Percentiles rank a stretch among this genome's conserved stretches.
phyloP scores from a whole-genome alignment of 2,329 filamentous ascomycete species.

The Aurifilum marmelostoma region DNA sequence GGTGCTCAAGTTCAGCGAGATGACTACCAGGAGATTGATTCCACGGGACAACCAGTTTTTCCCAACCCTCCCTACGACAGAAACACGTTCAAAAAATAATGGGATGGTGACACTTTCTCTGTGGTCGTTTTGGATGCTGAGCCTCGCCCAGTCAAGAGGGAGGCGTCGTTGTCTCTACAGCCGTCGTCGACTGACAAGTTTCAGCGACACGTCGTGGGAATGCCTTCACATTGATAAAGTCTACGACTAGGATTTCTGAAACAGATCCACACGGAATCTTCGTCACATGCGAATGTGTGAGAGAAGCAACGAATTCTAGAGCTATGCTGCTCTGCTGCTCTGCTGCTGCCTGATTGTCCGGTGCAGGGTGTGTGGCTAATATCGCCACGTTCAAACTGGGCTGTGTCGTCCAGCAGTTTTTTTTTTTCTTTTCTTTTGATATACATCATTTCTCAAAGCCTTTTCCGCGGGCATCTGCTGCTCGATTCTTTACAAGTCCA shows the following conservation, averaged over 20 bases:
- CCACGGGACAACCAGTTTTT: too few relatives aligned
- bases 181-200: background rate
- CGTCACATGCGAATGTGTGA: background rate
- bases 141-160: background rate
- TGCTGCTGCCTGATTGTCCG: background rate
- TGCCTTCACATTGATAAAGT: background rate
- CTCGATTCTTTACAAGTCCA: background rate
- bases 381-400: background rate
- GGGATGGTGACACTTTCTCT: background rate
- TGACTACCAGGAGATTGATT: too few relatives aligned
- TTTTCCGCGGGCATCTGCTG: background rate
- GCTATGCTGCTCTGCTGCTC: too few relatives aligned
- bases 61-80: background rate
- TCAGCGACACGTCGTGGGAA: background rate
- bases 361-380: background rate
- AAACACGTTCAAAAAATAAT: background rate
- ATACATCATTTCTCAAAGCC: background rate
- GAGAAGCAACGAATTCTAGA: background rate
- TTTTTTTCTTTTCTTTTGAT: too few relatives aligned
- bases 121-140: background rate
- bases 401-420: background rate
- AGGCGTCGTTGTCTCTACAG: background rate
- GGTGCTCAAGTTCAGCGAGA: too few relatives aligned
- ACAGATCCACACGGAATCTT: background rate
- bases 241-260: background rate